Evolutionary conservation across 768 basidiomycete species (phyloP), one percentile per base, ranked within the genome.

Genomic region (Tubosaeta brunneosetosa): DNA sequence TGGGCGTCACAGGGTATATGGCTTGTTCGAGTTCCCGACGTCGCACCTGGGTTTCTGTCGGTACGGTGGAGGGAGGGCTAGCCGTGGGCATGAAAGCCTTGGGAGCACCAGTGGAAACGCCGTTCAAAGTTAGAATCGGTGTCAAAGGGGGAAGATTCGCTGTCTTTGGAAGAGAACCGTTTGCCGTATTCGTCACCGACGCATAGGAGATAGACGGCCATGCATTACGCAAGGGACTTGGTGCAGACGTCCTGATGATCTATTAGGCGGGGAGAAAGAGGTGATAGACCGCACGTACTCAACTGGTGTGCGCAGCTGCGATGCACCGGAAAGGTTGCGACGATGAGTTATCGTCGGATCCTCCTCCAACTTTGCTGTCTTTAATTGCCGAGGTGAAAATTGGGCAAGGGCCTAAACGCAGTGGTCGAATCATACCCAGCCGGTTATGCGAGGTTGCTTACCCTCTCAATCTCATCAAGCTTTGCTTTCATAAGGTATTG

Each of bases 401-500:
- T 84, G 82, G 13, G 79, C 82, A 61, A 88, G 74, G 49, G 79
- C 78, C 83, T 86, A 37, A 52, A 45, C 64, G 44, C 14, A 34
- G 13, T 55, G 51, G 52, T 65, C 25, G 66, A 42, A 13, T 44
- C 32, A 33, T 19, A 33, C 38, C 9, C 53, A 43, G 40, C 37
- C 36, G 26, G 22, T 8, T 46, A 37, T 17, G 58, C 38, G 25
- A 48, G 47, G 61, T 61, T 7, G 55, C 74, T 59, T 29, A 78
- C 88, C 75, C 78, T 78, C 64, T 92, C 89, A 44, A 92, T 86
- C 67, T 86, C 85, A 63, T 92, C 90, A 22, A 92, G 71, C 64
- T 86, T 80, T 16, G 84, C 82, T 58, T 76, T 82, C 83, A 91
- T 82, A 40, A 85, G 69, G 57, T 82, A 78, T 59, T 91, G 89